phyloP scores from a whole-genome alignment of 495 filamentous ascomycete species.

The Hyaloscypha bicolor region DNA sequence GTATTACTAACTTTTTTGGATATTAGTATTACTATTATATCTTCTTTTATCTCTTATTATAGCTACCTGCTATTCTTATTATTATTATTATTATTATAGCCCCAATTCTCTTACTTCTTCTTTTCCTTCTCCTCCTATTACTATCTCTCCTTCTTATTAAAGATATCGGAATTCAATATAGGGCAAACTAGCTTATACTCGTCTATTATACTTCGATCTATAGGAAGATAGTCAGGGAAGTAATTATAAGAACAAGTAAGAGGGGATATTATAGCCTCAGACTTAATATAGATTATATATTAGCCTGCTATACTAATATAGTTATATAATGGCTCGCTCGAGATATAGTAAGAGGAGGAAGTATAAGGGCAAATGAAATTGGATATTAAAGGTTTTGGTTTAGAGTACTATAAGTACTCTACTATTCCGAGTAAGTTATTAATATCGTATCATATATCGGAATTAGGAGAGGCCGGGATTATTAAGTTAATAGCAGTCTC shows the following conservation, averaged over 20 bases:
- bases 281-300: constrained; percentile 15
- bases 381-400: constrained; percentile 17
- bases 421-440: constrained; percentile 23
- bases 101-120: too few relatives aligned
- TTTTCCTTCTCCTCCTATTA: background rate
- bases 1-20: constrained; percentile 13
- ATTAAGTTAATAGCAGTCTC: constrained; percentile 19
- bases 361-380: constrained; percentile 17
- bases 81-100: too few relatives aligned
- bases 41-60: constrained; percentile 18
- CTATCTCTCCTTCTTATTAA: constrained; percentile 13
- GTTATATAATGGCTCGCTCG: constrained; percentile 25
- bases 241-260: constrained; percentile 9
- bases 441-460: constrained; percentile 23
- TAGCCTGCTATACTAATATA: constrained; percentile 19
- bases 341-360: constrained; percentile 13
- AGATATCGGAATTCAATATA: constrained; percentile 11
- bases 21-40: constrained; percentile 9
- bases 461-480: constrained; percentile 19
- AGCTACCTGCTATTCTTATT: constrained; percentile 6
- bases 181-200: constrained; percentile 12
- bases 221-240: constrained; percentile 12
- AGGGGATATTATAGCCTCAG: constrained; percentile 18
- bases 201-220: constrained; percentile 14
- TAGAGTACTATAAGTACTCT: constrained; percentile 10